These are phyloP conservation scores for Aspergillus candidus DNA, from an alignment of 2,329 filamentous ascomycete species.

Conservation along the genomic window DNA sequence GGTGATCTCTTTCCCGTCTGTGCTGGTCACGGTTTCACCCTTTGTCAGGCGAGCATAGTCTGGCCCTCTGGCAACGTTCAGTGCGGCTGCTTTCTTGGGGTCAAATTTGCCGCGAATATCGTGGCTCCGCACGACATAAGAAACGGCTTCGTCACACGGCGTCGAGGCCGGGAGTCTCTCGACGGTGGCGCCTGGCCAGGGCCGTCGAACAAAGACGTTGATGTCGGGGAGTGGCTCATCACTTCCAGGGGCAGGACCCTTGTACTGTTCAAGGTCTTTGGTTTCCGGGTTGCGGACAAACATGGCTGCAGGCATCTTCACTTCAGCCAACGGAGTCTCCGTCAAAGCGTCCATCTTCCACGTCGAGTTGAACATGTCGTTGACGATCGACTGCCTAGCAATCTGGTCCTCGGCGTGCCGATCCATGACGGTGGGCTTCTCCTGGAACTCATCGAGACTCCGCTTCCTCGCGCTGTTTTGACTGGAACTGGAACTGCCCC, in stretches of 20 bases:
- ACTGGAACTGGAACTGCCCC: conserved; percentile 19
- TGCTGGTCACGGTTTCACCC: conserved; percentile 58
- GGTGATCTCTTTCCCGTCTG: conserved; percentile 64
- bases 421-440: conserved; percentile 16
- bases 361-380: conserved; percentile 70
- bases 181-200: conserved; percentile 69
- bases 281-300: conserved; percentile 60
- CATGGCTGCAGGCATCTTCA: conserved; percentile 61
- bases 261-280: conserved; percentile 63
- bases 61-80: conserved; percentile 57
- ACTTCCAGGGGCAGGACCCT: conserved; percentile 58
- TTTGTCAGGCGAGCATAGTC: conserved; percentile 56
- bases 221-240: conserved; percentile 53
- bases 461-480: conserved; percentile 39
- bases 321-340: conserved; percentile 60
- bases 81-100: conserved; percentile 53
- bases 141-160: conserved; percentile 64
- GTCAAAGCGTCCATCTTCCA: conserved; percentile 68
- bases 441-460: conserved; percentile 46
- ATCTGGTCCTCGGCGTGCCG: conserved; percentile 39
- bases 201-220: conserved; percentile 65
- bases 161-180: conserved; percentile 61
- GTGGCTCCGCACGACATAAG: conserved; percentile 77
- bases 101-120: conserved; percentile 76
- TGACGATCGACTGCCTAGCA: conserved; percentile 58